A percentile compares a stretch with the other conserved stretches of the same genome.
Conservation (phyloP, 495 filamentous ascomycete species). For the Echria macrotheca region DNA sequence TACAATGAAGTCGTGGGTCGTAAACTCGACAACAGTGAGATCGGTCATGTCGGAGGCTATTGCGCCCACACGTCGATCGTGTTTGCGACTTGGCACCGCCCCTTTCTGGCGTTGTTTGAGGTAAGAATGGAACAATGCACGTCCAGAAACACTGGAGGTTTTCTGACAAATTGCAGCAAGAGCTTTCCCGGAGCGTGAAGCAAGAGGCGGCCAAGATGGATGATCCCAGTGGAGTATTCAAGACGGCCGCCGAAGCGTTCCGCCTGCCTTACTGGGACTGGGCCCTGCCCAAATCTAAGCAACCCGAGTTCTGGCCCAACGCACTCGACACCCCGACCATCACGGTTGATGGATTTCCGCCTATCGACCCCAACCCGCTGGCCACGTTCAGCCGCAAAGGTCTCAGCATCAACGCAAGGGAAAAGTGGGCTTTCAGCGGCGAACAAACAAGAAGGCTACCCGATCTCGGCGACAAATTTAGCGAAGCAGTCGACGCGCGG, state of each 20-base stretch:
- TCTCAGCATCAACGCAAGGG: background rate
- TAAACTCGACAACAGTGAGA: background rate
- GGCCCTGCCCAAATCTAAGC: background rate
- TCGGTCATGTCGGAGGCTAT: background rate
- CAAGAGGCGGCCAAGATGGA: background rate
- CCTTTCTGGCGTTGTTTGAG: background rate
- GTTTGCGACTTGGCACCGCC: conserved; percentile 1
- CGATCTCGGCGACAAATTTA: background rate
- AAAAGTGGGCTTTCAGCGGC: background rate
- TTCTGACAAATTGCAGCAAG: too few species aligned
- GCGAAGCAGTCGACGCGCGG: background rate
- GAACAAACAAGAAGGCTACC: background rate
- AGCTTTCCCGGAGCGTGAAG: background rate
- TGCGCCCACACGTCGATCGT: background rate
- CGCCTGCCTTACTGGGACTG: conserved; percentile 2
- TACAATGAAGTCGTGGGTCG: background rate
- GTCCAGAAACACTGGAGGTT: too few species aligned
- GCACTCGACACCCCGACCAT: background rate
- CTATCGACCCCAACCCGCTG: background rate
- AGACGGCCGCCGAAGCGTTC: background rate
- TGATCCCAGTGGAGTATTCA: background rate
- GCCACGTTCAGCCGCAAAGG: background rate
- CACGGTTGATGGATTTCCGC: background rate
- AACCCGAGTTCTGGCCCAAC: background rate
- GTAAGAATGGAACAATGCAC: too few species aligned